Conservation (phyloP, 805 yeast genomes). For the Hermanozyma aechmeae region DNA sequence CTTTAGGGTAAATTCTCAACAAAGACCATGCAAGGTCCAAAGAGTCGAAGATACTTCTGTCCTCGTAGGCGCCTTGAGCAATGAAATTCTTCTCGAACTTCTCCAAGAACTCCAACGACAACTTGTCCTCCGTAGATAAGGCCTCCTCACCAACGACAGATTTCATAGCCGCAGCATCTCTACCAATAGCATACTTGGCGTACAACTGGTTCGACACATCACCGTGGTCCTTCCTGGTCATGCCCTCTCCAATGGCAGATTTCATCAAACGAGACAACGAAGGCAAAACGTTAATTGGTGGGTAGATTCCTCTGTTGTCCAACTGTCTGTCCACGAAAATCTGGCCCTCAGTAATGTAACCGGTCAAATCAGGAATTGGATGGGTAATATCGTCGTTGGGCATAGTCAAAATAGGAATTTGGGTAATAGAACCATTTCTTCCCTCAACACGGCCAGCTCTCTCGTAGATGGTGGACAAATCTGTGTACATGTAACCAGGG, state of each 20-base stretch:
- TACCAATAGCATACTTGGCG: constrained; percentile 99
- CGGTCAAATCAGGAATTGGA: constrained; percentile 99
- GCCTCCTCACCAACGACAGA: constrained; percentile 99
- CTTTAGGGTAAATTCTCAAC: constrained; percentile 97
- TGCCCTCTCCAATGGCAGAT: constrained; percentile 99
- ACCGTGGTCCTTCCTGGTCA: constrained; percentile 99
- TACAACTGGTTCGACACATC: constrained; percentile 98
- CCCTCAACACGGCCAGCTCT: constrained; percentile 99
- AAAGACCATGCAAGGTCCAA: constrained; percentile 97
- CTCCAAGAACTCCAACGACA: constrained; percentile 94
- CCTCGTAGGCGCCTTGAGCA: constrained; percentile 93
- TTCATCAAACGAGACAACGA: constrained; percentile 97
- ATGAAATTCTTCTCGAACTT: constrained; percentile 95
- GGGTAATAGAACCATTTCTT: constrained; percentile 98
- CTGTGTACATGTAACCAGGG: constrained; percentile 99
- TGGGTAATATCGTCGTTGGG: constrained; percentile 99
- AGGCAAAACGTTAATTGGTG: constrained; percentile 97
- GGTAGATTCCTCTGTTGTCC: constrained; percentile 93
- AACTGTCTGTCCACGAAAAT: constrained; percentile 95
- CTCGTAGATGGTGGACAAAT: constrained; percentile 96
- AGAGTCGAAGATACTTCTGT: constrained; percentile 89
- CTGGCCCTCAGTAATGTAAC: constrained; percentile 99
- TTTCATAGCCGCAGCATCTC: constrained; percentile 99
- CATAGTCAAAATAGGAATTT: constrained; percentile 97
- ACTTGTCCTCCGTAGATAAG: constrained; percentile 91